Conservation (phyloP, 192 early-diverging fungal species). For the Globomyces pollinis-pini region DNA sequence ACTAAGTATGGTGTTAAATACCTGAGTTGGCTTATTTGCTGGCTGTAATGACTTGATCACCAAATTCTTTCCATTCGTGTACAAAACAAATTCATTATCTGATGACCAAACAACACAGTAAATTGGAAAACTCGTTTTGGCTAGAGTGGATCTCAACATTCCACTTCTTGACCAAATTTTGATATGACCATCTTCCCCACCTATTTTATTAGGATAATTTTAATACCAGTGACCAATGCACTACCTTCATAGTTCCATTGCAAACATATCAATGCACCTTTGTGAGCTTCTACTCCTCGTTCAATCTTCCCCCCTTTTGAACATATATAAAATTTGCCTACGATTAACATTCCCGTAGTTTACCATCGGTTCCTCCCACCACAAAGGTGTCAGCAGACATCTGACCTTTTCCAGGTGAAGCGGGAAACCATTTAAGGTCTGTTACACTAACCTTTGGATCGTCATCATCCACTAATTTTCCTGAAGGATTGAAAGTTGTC, state of each 20-base stretch:
- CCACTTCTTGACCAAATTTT: conserved; percentile 55
- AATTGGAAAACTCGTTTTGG: conserved; percentile 40
- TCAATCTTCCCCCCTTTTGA: conserved; percentile 45
- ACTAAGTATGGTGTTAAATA: conserved; percentile 7
- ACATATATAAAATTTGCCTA: conserved; percentile 50
- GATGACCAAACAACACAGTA: conserved; percentile 47
- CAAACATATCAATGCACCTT: conserved; percentile 41
- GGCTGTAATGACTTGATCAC: conserved; percentile 52
- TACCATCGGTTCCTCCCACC: conserved; percentile 48
- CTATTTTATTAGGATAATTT: conserved; percentile 24
- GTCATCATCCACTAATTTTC: conserved; percentile 29
- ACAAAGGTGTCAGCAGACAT: conserved; percentile 37
- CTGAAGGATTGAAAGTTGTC: background rate
- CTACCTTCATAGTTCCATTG: conserved; percentile 50
- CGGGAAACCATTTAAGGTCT: conserved; percentile 50
- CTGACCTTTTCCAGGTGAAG: conserved; percentile 30
- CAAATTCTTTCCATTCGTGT: conserved; percentile 45
- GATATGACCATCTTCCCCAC: conserved; percentile 47
- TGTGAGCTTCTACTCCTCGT: conserved; percentile 50
- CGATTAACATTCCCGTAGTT: background rate
- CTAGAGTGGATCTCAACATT: conserved; percentile 48
- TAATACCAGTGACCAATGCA: conserved; percentile 46
- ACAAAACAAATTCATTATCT: conserved; percentile 46
- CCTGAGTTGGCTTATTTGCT: conserved; percentile 42
- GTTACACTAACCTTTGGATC: conserved; percentile 24